Conservation (phyloP, 2,329 filamentous ascomycete species). For the Ramichloridium luteum region DNA sequence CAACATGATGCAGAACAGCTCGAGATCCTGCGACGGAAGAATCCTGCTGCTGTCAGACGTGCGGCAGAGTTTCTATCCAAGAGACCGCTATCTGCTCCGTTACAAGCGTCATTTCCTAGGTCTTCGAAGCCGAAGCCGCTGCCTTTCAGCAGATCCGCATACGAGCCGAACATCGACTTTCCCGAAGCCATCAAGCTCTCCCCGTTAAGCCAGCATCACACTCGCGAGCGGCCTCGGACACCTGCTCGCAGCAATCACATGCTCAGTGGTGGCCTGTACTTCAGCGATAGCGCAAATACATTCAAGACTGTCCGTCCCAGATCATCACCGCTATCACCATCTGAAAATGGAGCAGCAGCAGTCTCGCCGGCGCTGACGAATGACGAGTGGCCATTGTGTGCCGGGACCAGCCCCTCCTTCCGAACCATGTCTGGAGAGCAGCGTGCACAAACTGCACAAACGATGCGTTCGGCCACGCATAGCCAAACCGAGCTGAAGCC, state of each 20-base stretch:
- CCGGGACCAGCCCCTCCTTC: slow-evolving; percentile 6
- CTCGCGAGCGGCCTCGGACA: slow-evolving; percentile 4
- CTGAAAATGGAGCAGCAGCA: slow-evolving; percentile 3
- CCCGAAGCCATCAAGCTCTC: not conserved
- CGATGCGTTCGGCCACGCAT: slow-evolving; percentile 1
- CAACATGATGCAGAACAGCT: not conserved
- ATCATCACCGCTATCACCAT: slow-evolving; percentile 3
- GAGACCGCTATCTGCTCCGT: not conserved
- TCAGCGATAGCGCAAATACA: slow-evolving; percentile 9
- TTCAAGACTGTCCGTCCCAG: slow-evolving; percentile 10
- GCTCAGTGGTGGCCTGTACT: slow-evolving; percentile 6
- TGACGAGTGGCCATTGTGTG: slow-evolving; percentile 5
- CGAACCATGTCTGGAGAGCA: slow-evolving; percentile 7
- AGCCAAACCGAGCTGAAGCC: slow-evolving; percentile 3
- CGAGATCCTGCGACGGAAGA: not conserved
- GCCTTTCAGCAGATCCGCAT: not conserved
- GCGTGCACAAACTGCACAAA: slow-evolving; percentile 1
- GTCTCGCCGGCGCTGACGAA: slow-evolving; percentile 3
- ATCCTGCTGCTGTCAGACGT: not conserved
- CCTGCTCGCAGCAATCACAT: slow-evolving; percentile 4
- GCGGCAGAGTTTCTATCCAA: not conserved
- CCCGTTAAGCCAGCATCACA: too few relatives aligned
- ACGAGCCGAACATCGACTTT: not conserved
- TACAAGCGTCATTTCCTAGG: slow-evolving; percentile 1
- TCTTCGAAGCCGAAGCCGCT: slow-evolving; percentile 2